phyloP scores from a whole-genome alignment of 441 rosid genomes.

The Pelargonium cotyledonis region DNA sequence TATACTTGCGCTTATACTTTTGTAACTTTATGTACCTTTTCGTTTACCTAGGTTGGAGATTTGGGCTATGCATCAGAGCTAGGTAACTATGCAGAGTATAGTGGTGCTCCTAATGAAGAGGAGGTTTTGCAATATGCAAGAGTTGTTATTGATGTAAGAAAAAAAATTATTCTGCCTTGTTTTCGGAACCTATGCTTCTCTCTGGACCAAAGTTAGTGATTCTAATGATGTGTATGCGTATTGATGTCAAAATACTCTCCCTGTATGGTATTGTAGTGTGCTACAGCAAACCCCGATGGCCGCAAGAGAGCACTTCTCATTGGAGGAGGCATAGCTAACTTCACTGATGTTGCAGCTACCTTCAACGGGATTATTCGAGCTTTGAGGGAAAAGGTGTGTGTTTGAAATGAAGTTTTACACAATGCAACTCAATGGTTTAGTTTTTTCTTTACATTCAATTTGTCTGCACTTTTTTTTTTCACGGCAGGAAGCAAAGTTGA shows the following conservation, averaged over 20 bases:
- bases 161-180: neutral
- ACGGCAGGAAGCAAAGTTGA: slow-evolving; percentile 63
- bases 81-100: slow-evolving; percentile 89
- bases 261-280: slow-evolving; percentile 44
- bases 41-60: slow-evolving; percentile 70
- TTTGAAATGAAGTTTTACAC: slow-evolving; percentile 4
- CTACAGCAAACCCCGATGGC: slow-evolving; percentile 81
- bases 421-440: slow-evolving; percentile 5
- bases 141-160: slow-evolving; percentile 77
- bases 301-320: slow-evolving; percentile 77
- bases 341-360: slow-evolving; percentile 88
- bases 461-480: neutral
- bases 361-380: slow-evolving; percentile 84
- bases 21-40: slow-evolving; percentile 4
- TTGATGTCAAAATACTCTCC: slow-evolving; percentile 5
- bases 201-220: no score
- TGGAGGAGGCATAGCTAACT: slow-evolving; percentile 94
- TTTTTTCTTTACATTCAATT: neutral
- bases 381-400: slow-evolving; percentile 64
- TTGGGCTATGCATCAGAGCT: slow-evolving; percentile 92
- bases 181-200: neutral
- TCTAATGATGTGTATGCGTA: no score
- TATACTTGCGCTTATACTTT: slow-evolving; percentile 7
- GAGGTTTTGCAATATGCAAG: slow-evolving; percentile 94
- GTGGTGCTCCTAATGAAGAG: slow-evolving; percentile 95